phyloP scores from a whole-genome alignment of 495 filamentous ascomycete genomes.

The Aspergillus steynii region DNA sequence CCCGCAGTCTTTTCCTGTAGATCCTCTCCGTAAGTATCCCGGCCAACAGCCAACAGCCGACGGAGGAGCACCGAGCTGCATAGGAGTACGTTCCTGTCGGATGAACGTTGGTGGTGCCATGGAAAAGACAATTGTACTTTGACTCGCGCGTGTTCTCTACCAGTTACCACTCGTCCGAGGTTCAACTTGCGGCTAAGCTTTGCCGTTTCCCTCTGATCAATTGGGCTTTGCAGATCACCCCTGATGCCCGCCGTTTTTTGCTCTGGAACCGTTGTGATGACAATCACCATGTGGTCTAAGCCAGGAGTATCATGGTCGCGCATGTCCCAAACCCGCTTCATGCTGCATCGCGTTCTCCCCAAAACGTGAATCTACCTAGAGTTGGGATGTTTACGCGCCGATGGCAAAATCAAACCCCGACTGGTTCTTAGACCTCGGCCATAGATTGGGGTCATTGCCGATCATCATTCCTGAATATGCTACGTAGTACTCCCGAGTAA shows the following conservation, averaged over 20 bases:
- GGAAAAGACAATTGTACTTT: too few relatives aligned
- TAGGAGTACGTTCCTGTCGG: too few relatives aligned
- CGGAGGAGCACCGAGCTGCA: too few relatives aligned
- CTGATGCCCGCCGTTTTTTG: slow-evolving; percentile 2
- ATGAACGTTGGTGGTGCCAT: background rate
- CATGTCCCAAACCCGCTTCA: background rate
- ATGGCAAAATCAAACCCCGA: too few relatives aligned
- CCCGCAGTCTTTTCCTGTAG: background rate
- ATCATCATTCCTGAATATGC: slow-evolving; percentile 6
- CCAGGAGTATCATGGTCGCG: background rate
- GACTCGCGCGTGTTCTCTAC: too few relatives aligned
- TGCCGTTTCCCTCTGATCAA: slow-evolving; percentile 7
- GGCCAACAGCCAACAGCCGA: too few relatives aligned
- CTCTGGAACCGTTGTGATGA: background rate
- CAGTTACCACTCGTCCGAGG: slow-evolving; percentile 1
- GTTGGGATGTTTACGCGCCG: background rate
- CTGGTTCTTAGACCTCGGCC: background rate
- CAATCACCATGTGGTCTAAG: slow-evolving; percentile 2
- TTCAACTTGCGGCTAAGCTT: slow-evolving; percentile 7
- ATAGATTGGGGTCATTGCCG: slow-evolving; percentile 9
- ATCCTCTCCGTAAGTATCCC: too few relatives aligned
- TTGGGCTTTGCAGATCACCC: slow-evolving; percentile 18
- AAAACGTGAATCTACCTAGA: background rate
- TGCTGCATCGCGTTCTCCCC: background rate
- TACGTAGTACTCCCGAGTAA: background rate